Conservation (phyloP, 2,329 filamentous ascomycete species). For the Fusarium sp. region DNA sequence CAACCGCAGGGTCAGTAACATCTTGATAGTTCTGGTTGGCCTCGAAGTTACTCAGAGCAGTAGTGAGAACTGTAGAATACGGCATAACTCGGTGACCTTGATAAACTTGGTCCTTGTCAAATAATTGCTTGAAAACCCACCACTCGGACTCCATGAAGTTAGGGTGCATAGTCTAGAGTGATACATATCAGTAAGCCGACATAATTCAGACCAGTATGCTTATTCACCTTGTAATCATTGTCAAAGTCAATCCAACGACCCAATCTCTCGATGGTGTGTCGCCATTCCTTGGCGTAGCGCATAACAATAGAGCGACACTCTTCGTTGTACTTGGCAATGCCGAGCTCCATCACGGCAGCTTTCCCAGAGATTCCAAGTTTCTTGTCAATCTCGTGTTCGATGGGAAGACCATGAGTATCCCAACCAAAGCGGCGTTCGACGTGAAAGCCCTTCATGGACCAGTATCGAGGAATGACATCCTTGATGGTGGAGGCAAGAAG, state of each 20-base stretch:
- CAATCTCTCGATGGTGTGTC: constrained; percentile 84
- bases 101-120: constrained; percentile 90
- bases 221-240: constrained; percentile 86
- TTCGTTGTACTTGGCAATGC: constrained; percentile 88
- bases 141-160: constrained; percentile 95
- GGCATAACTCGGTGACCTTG: constrained; percentile 94
- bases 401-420: constrained; percentile 93
- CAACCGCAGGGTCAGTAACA: constrained; percentile 88
- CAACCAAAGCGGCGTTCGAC: constrained; percentile 94
- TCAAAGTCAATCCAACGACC: constrained; percentile 98
- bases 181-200: constrained; percentile 16
- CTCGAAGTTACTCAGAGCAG: constrained; percentile 92
- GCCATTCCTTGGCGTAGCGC: constrained; percentile 89
- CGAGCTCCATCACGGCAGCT: constrained; percentile 86
- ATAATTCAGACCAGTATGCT: not conserved
- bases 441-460: constrained; percentile 96
- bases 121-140: constrained; percentile 97
- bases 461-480: constrained; percentile 95
- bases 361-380: constrained; percentile 89
- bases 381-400: constrained; percentile 98
- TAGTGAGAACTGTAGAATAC: constrained; percentile 90
- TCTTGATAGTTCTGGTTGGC: constrained; percentile 95
- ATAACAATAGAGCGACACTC: constrained; percentile 95
- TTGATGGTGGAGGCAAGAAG: constrained; percentile 94
- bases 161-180: constrained; percentile 85